Conservation (phyloP, 768 basidiomycete species). For the Lactarius deliciosus region DNA sequence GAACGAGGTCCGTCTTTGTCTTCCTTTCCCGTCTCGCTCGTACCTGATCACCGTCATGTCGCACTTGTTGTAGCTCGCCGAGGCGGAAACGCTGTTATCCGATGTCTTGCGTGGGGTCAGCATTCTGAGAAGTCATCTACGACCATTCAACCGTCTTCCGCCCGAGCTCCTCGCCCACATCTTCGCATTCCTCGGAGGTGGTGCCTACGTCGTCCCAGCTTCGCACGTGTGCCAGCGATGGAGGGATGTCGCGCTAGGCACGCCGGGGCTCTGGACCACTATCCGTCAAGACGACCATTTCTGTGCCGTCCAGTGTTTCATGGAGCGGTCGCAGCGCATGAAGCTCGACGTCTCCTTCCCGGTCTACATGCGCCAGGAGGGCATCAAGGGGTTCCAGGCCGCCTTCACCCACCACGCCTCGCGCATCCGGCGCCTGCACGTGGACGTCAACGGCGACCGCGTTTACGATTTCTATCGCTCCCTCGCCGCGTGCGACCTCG, state of each 20-base stretch:
- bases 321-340: conserved; percentile 3
- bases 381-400: background rate
- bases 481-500: conserved; percentile 3
- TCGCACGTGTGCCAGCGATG: conserved; percentile 21
- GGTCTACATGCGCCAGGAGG: conserved; percentile 4
- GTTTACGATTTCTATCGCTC: conserved; percentile 13
- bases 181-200: conserved; percentile 15
- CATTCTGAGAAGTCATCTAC: conserved; percentile 4
- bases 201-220: conserved; percentile 5
- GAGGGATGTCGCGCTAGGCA: conserved; percentile 2
- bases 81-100: conserved; percentile 8
- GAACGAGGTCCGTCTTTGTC: conserved; percentile 13
- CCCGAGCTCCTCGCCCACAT: conserved; percentile 21
- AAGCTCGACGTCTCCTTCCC: conserved; percentile 15
- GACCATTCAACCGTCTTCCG: conserved; percentile 15
- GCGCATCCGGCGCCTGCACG: conserved; percentile 15
- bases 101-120: background rate
- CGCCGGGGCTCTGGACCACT: conserved; percentile 15
- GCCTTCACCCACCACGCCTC: background rate
- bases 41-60: background rate
- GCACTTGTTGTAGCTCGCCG: conserved; percentile 5
- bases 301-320: background rate
- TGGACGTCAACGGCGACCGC: conserved; percentile 14
- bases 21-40: background rate
- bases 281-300: conserved; percentile 14